Base-by-base conservation (phyloP, 2,329 filamentous ascomycete genomes). In the Ophiostoma ips region DNA sequence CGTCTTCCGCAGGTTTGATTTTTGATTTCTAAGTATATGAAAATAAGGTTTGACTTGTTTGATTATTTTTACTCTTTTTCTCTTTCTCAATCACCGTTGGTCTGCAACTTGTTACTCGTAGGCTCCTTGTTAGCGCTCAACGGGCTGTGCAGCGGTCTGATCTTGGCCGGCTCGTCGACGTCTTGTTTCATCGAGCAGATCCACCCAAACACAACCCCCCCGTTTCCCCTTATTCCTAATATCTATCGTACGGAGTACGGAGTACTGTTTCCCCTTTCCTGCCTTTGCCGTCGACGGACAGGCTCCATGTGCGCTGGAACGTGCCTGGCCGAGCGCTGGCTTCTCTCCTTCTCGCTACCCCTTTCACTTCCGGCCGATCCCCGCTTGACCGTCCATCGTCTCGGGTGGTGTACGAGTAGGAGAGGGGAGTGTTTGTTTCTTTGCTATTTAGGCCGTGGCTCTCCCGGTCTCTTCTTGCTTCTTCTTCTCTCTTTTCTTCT, bases 401-500 rank as follows among this genome's bases (percentile, higher is more conserved):
- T 46, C 19, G 43, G 49, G 16, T 49, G n/a, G 24, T 12, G 40
- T 31, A 10, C 30, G 38, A 43, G 40, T 44, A 43, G 44, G 48
- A 24, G 47, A n/a, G 47, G 18, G 40, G n/a, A n/a, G n/a, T 49
- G 35, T 41, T 43, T 46, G 36, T 46, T 49, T 52, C 40, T 31
- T n/a, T n/a, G 16, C 47, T 52, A 52, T 50, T 49, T 52, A 52
- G 50, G 51, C 51, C 44, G 51, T 30, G 15, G 21, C 38, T 44
- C 37, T 13, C 44, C 31, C 31, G 11, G 10, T 31, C 19, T 2
- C 35, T 49, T 59, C 60, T 51, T 57, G 54, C 50, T 53, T 54
- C 48, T 49, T 51, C 45, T 10, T 50, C 55, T 45, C 30, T 52
- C 53, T 50, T 49, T 49, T 37, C 51, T 59, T 60, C 52, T 58